Conservation (phyloP, 106 monocot species). For the Dactylorhiza incarnata region DNA sequence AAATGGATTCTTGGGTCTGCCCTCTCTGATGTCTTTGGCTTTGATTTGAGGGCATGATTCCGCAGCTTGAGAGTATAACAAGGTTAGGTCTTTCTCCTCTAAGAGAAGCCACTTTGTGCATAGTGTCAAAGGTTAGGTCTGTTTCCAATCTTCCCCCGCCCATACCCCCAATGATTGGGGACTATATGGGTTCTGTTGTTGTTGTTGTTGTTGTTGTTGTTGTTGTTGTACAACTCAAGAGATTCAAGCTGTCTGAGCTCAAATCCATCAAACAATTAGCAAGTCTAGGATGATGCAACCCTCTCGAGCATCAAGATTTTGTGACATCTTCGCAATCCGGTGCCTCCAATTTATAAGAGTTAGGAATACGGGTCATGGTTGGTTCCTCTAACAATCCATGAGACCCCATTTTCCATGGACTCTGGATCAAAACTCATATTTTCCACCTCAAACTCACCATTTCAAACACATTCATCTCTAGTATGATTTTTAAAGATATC, state of each 20-base stretch:
- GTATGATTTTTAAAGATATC: slow-evolving; percentile 22
- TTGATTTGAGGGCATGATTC: too few species aligned
- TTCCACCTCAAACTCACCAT: not conserved
- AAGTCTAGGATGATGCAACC: not conserved
- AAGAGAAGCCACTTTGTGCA: too few species aligned
- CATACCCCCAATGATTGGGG: too few species aligned
- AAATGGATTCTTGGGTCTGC: too few species aligned
- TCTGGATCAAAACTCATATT: not conserved
- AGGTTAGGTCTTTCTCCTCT: too few species aligned
- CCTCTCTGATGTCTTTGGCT: too few species aligned
- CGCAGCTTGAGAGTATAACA: too few species aligned
- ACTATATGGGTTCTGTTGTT: too few species aligned
- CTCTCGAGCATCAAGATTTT: not conserved
- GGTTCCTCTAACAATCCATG: not conserved
- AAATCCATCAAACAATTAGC: not conserved
- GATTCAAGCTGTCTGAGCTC: not conserved
- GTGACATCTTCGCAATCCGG: not conserved
- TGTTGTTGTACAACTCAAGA: too few species aligned
- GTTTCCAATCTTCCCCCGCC: too few species aligned
- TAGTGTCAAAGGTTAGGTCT: too few species aligned
- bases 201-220: too few species aligned
- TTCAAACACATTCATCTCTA: not conserved
- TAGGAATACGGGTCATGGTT: not conserved
- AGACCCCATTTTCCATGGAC: not conserved
- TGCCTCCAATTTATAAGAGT: not conserved